Base-by-base conservation (phyloP, 2,329 filamentous ascomycete species). In the Scorias spongiosa region DNA sequence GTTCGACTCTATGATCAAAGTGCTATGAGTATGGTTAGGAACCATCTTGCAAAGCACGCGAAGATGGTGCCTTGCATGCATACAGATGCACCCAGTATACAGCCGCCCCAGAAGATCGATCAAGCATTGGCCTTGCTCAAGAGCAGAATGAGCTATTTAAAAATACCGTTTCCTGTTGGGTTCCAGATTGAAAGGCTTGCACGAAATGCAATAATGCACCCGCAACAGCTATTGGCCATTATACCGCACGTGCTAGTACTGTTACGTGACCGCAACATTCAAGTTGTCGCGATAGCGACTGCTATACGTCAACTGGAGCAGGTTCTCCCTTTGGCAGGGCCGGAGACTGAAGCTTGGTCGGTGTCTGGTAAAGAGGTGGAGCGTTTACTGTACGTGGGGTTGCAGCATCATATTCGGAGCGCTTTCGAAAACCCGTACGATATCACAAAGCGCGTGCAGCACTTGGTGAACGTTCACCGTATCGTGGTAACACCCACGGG, bases 101-200 rank as follows among this genome's bases (percentile, higher is more conserved):
- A 45, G 5, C 44, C 49, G 18, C 41, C 51, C 4, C 18, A 41
- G 10, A 44, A 45, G 11, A 49, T 52, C 17, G 40, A 37, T 1
- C 40, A 45, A 7, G 60, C 75, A 36, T 61, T 63, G 15, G 49
- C 51, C 6, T 57, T 56, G 7, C 50, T 66, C 10, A 52, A 42
- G 51, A 58, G 51, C 49, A 60, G 12, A 0, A 37, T 39, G 2
- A 42, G 51, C 1, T 57, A 58, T 39, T 44, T 57, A 18, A 42
- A 49, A 1, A 51, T 75, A 45, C 62, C 73, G 5, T 84, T 78
- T 48, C 56, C 62, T 0, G 54, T 79, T 1, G 64, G 75, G 5
- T 82, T 77, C 52, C 79, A 83, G 50, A 62, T 84, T 5, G 71
- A 81, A 42, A 71, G 69, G 12, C 61, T 88, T 5, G 75, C 78